Conservation (phyloP, 2,329 filamentous ascomycete species). For the Annulohypoxylon truncatum region DNA sequence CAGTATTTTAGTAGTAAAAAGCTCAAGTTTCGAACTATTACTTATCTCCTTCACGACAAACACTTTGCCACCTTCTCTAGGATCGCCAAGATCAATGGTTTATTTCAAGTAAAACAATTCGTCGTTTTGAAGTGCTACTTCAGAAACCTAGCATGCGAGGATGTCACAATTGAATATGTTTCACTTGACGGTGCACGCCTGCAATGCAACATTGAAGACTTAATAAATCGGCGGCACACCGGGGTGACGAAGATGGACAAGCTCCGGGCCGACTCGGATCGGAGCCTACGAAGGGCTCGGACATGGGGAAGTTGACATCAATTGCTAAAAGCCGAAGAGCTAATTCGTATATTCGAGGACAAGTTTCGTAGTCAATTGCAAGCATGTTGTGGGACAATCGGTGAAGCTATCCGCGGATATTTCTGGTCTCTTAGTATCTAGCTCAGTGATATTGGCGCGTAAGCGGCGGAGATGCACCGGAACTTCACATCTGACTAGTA, state of each 20-base stretch:
- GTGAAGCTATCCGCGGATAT: neutral
- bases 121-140: neutral
- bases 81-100: neutral
- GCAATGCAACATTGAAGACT: slow-evolving; percentile 1
- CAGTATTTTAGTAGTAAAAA: too few relatives aligned
- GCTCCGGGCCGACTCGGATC: slow-evolving; percentile 17
- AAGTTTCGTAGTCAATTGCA: neutral
- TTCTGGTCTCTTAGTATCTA: neutral
- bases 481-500: neutral
- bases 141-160: neutral
- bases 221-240: neutral
- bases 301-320: slow-evolving; percentile 8
- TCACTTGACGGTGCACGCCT: neutral
- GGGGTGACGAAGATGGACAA: slow-evolving; percentile 2
- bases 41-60: neutral
- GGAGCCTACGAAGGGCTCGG: slow-evolving; percentile 19
- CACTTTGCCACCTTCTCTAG: neutral
- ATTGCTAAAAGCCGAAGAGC: slow-evolving; percentile 11
- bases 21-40: neutral
- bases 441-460: neutral
- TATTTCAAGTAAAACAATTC: neutral
- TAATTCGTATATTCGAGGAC: slow-evolving; percentile 18
- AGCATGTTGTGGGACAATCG: neutral
- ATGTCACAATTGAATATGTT: neutral
- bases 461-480: neutral